Evolutionary conservation across 2,329 filamentous ascomycete genomes (phyloP).

Genomic region (Stromatinia cepivora): DNA sequence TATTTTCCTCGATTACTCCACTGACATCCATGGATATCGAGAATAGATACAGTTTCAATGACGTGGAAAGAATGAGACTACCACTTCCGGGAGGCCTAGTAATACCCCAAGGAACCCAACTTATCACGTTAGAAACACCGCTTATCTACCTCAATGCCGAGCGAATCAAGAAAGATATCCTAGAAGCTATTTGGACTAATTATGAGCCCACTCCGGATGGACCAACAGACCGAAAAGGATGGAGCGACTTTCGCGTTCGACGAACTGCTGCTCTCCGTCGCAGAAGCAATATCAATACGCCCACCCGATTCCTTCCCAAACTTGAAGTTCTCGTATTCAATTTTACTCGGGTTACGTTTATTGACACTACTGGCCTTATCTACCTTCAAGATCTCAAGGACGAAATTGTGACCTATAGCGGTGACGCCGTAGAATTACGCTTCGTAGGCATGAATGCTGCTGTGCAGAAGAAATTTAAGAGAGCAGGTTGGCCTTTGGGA

Average conservation of each 20-base stretch:
- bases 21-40: background rate
- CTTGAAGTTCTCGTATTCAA: slow-evolving; percentile 29
- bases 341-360: slow-evolving; percentile 27
- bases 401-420: slow-evolving; percentile 26
- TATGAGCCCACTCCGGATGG: background rate
- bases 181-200: slow-evolving; percentile 7
- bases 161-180: slow-evolving; percentile 8
- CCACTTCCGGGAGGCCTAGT: background rate
- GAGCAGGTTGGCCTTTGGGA: slow-evolving; percentile 10
- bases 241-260: slow-evolving; percentile 8
- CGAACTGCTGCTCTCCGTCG: background rate
- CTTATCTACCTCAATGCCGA: slow-evolving; percentile 13
- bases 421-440: slow-evolving; percentile 28
- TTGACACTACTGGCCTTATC: slow-evolving; percentile 29
- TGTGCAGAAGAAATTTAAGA: slow-evolving; percentile 28
- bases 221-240: background rate
- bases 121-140: slow-evolving; percentile 9
- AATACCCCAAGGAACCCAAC: slow-evolving; percentile 4
- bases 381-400: slow-evolving; percentile 27
- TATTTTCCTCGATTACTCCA: slow-evolving; percentile 2
- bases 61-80: background rate
- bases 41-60: background rate
- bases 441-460: slow-evolving; percentile 30
- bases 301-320: slow-evolving; percentile 22
- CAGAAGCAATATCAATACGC: slow-evolving; percentile 21